Evolutionary conservation across 768 basidiomycete species (phyloP).

Genomic region (Trametes punicea): DNA sequence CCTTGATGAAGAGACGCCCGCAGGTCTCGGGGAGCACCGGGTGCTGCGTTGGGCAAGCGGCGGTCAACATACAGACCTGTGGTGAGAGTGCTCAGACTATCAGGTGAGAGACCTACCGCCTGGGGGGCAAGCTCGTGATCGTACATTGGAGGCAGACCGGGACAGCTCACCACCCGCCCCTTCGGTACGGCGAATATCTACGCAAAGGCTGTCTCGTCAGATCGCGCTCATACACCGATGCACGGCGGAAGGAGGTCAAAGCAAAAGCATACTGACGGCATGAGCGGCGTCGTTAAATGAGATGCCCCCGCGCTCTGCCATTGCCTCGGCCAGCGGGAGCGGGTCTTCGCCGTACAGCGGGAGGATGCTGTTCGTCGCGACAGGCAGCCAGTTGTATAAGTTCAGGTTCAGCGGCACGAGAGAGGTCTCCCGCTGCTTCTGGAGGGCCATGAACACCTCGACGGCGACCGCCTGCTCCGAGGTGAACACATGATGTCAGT

Average conservation of each 20-base stretch:
- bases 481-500: not conserved
- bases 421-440: not conserved
- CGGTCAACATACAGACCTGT: no score
- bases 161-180: not conserved
- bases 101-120: not conserved
- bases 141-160: slow-evolving; percentile 3
- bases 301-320: not conserved
- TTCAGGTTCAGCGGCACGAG: not conserved
- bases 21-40: not conserved
- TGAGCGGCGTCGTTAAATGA: slow-evolving; percentile 1
- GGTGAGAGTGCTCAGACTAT: no score
- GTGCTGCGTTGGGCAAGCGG: no score
- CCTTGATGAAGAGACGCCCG: not conserved
- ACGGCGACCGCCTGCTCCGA: not conserved
- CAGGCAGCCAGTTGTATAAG: not conserved
- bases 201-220: not conserved
- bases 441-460: not conserved
- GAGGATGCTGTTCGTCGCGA: not conserved
- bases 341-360: not conserved
- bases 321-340: not conserved
- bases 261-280: not conserved
- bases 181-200: not conserved
- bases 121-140: slow-evolving; percentile 4
- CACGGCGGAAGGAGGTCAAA: not conserved
- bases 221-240: not conserved